Percentiles rank a stretch among this genome's conserved stretches.
Evolutionary conservation across 2,329 filamentous ascomycete species (phyloP).

Genomic region (Claviceps sp.): DNA sequence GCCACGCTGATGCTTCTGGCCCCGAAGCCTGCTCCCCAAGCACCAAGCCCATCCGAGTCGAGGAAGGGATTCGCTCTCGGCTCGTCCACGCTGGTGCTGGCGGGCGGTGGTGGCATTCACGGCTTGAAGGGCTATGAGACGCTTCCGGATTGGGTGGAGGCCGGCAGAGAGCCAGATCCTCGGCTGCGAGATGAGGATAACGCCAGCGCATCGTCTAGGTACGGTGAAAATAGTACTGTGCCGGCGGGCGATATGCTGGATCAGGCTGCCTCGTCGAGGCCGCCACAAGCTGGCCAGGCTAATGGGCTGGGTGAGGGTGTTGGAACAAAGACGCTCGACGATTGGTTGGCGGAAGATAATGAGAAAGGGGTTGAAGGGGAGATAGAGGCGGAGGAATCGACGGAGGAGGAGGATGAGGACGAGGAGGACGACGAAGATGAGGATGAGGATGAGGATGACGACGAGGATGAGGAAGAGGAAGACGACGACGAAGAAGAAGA

Average conservation of each 20-base stretch:
- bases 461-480: constrained; percentile 31
- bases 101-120: constrained; percentile 57
- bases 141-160: constrained; percentile 73
- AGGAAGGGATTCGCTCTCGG: constrained; percentile 68
- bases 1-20: constrained; percentile 83
- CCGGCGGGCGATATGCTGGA: constrained; percentile 54
- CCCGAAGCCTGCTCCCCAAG: constrained; percentile 85
- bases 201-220: constrained; percentile 15
- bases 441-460: constrained; percentile 34
- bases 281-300: constrained; percentile 25
- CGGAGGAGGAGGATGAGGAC: constrained; percentile 35
- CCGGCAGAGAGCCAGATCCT: constrained; percentile 67
- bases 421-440: constrained; percentile 34
- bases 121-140: constrained; percentile 66
- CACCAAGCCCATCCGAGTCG: constrained; percentile 75
- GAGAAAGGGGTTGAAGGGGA: constrained; percentile 40
- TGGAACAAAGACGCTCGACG: constrained; percentile 70
- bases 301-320: constrained; percentile 40
- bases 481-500: constrained; percentile 22
- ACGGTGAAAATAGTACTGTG: constrained; percentile 23
- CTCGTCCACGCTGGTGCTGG: constrained; percentile 73
- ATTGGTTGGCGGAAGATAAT: constrained; percentile 73
- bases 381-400: constrained; percentile 37
- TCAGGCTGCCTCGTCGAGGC: constrained; percentile 28
- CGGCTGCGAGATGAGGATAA: constrained; percentile 50